Base-by-base conservation (phyloP, 495 filamentous ascomycete species). In the Pyrenopolyporus hunteri region DNA sequence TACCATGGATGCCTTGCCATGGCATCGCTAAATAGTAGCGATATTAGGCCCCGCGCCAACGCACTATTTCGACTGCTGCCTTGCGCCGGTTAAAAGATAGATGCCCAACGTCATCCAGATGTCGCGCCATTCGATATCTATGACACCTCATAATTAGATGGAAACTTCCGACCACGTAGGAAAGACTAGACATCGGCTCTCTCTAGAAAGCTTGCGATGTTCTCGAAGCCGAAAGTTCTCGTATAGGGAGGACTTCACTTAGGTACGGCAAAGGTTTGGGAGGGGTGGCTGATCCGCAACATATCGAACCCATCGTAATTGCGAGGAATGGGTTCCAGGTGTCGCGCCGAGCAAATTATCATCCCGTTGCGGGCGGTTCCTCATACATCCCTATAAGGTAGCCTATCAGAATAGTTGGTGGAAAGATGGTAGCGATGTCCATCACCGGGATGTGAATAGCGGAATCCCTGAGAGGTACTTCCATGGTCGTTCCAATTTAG, bases 31-130 rank as follows among this genome's bases (percentile, higher is more conserved):
- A 17, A 9, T 6, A 13, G 36, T 17, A 33, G 23, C n/a, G 11
- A 28, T 17, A 26, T 35, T 52, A n/a, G 33, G 44, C 40, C n/a
- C 14, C 52, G 33, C 31, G 42, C 23, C 17, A 17, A 20, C 17
- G 35, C 19, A n/a, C 28, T 29, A 13, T 14, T 29, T 39, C 16
- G n/a, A 22, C 42, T 59, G 42, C 50, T 59, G 36, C 44, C 55
- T 43, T 43, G 29, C 17, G 37, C 7, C 8, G 16, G 6, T 19
- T 11, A 43, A 48, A 32, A 17, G 29, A 25, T 50, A n/a, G 37
- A 20, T 51, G 49, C 50, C 56, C 23, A 46, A 60, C 62, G 11
- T 31, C 3, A 37, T 55, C 44, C 16, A 35, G 20, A 45, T 44
- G 19, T 49, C 19, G 22, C 20, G 17, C 20, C 44, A 42, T 50